Conservation (phyloP, 2,329 filamentous ascomycete species). For the Ophiostoma sp. region DNA sequence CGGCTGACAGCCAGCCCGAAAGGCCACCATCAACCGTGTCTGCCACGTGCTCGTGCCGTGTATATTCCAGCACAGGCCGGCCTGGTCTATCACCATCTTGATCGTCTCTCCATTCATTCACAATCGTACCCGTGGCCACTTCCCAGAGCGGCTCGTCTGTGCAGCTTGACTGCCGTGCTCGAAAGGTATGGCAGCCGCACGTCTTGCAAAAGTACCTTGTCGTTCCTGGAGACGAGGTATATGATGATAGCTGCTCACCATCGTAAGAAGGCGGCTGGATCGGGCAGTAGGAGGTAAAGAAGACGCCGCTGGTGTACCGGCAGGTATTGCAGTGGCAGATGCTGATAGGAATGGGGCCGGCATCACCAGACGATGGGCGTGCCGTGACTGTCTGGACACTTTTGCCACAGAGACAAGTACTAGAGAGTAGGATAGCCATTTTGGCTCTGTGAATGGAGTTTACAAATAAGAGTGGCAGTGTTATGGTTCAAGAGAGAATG, state of each 20-base stretch:
- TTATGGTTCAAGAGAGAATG: not conserved
- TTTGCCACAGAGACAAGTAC: not conserved
- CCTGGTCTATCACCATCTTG: not conserved
- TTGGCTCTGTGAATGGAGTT: not conserved
- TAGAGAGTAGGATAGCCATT: not conserved
- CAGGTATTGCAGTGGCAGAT: slow-evolving; percentile 32
- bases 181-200: slow-evolving; percentile 42
- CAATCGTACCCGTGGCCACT: not conserved
- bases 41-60: not conserved
- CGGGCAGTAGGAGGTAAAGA: slow-evolving; percentile 38
- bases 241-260: slow-evolving; percentile 23
- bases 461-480: not conserved
- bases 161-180: slow-evolving; percentile 18
- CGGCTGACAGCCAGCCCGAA: not conserved
- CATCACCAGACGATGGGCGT: not conserved
- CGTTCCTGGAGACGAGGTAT: slow-evolving; percentile 20
- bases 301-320: slow-evolving; percentile 33
- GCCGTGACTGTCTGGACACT: slow-evolving; percentile 18
- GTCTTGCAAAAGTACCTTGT: slow-evolving; percentile 37
- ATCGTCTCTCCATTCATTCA: not conserved
- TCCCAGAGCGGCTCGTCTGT: not conserved
- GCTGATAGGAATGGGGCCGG: slow-evolving; percentile 18
- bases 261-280: slow-evolving; percentile 25
- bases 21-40: not conserved
- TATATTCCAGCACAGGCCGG: not conserved